These are phyloP conservation scores for Diaporthe citriasiana DNA, from an alignment of 2,329 filamentous ascomycete species.

Conservation along the genomic window DNA sequence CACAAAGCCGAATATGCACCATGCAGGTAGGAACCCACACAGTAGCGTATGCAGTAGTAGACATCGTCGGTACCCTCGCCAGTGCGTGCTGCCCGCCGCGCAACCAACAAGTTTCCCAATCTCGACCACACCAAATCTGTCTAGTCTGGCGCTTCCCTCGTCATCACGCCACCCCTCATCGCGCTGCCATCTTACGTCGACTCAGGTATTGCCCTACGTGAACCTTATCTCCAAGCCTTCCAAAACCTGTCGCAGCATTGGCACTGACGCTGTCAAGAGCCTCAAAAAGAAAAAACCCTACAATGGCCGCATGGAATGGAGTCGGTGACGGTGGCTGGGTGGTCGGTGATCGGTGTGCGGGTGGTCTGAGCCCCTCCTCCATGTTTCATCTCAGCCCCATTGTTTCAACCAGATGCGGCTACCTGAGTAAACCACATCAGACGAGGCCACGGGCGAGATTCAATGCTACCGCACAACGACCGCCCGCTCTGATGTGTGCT, in stretches of 20 bases:
- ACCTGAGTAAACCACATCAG: constrained; percentile 20
- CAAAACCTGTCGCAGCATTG: constrained; percentile 4
- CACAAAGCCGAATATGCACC: background rate
- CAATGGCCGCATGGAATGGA: background rate
- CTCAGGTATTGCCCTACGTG: constrained; percentile 4
- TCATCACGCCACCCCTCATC: constrained; percentile 11
- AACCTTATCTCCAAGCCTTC: constrained; percentile 23
- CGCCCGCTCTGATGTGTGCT: constrained; percentile 25
- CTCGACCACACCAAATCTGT: constrained; percentile 11
- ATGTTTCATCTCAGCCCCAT: constrained; percentile 35
- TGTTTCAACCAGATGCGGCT: constrained; percentile 32
- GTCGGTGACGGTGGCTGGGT: constrained; percentile 26
- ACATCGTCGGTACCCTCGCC: background rate
- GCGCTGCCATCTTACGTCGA: background rate
- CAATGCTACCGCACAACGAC: constrained; percentile 27
- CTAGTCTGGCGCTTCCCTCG: background rate
- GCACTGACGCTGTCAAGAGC: constrained; percentile 18
- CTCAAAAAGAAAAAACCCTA: constrained; percentile 1
- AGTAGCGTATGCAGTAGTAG: background rate
- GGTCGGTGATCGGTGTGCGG: background rate
- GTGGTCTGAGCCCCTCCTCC: constrained; percentile 28
- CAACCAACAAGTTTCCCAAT: background rate
- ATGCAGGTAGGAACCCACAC: background rate
- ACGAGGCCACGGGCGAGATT: constrained; percentile 17
- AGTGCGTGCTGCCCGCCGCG: background rate